Evolutionary conservation across 192 early-diverging fungal genomes (phyloP).

Genomic region (Neocallimastix lanati): DNA sequence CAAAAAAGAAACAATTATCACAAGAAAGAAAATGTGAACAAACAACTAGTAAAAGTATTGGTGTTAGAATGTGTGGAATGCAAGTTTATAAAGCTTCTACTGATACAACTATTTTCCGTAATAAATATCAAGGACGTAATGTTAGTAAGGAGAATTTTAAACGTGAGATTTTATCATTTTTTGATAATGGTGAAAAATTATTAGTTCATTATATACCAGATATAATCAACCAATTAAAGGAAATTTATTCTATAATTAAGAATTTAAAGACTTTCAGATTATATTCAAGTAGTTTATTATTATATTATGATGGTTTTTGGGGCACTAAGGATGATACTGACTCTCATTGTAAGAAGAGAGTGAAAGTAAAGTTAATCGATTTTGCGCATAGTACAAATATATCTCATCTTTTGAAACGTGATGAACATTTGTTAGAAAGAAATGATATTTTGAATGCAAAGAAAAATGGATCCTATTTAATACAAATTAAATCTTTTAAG

Average conservation of each 20-base stretch:
- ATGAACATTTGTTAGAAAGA: neutral
- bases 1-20: slow-evolving; percentile 57
- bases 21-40: slow-evolving; percentile 84
- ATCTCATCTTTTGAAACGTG: neutral
- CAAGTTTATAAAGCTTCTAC: slow-evolving; percentile 75
- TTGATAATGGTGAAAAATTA: slow-evolving; percentile 68
- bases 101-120: slow-evolving; percentile 59
- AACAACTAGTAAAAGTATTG: slow-evolving; percentile 77
- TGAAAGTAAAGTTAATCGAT: neutral
- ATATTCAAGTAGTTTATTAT: slow-evolving; percentile 71
- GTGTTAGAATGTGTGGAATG: slow-evolving; percentile 94
- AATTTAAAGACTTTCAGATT: slow-evolving; percentile 69
- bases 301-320: slow-evolving; percentile 77
- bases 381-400: neutral
- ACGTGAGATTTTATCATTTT: slow-evolving; percentile 54
- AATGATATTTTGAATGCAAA: neutral
- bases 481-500: neutral
- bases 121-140: slow-evolving; percentile 90
- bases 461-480: neutral
- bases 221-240: slow-evolving; percentile 51
- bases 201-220: slow-evolving; percentile 61
- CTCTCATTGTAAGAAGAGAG: neutral
- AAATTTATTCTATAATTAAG: slow-evolving; percentile 57
- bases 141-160: slow-evolving; percentile 64
- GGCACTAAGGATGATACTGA: neutral